Evolutionary conservation across 2,329 filamentous ascomycete genomes (phyloP), one percentile per base, ranked within the genome.

Genomic region (Lasiodiplodia hormozganensis): DNA sequence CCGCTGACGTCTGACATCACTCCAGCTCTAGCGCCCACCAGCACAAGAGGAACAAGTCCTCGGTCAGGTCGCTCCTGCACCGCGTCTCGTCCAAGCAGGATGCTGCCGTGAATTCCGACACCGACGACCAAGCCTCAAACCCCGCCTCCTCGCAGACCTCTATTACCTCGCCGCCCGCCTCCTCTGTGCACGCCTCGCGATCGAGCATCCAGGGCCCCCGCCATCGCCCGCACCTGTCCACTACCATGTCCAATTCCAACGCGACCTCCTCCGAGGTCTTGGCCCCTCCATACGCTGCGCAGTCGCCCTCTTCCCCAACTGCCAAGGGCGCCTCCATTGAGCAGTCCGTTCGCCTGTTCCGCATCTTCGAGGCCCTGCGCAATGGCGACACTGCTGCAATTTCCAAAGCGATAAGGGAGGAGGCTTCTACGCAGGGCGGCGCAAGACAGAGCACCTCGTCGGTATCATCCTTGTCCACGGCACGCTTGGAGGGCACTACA

Each of bases 261-360:
- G 43, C 69, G 23, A 60, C 62, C 14, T 28, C 52, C 10, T 21
- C 49, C 25, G 60, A 72, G 6, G 73, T 75, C 56, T 70, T 62
- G 31, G 70, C 73, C 40, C 68, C 69, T 28, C 72, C 75, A 53
- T 40, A 73, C 3, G 73, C 74, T 10, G 69, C 76, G 31, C 70
- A 64, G 70, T 71, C 74, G 16, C 76, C 76, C 36, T 69, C 71
- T 25, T 77, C 74, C 40, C 76, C 76, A 23, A 74, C 72, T 54
- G 67, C 72, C 65, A 80, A 81, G 70, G 77, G 78, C 57, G 78
- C 81, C 2, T 83, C 82, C 4, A 92, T 99, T 69, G 94, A 99
- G 77, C 94, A 97, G 80, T 97, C 95, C 0, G 93, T 99, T 65
- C 89, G 92, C 76, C 94, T 97, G 72, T 99, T 99, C 80, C 90